These are phyloP conservation scores for Cladorrhinum samala DNA, from an alignment of 495 filamentous ascomycete genomes.

Conservation along the genomic window DNA sequence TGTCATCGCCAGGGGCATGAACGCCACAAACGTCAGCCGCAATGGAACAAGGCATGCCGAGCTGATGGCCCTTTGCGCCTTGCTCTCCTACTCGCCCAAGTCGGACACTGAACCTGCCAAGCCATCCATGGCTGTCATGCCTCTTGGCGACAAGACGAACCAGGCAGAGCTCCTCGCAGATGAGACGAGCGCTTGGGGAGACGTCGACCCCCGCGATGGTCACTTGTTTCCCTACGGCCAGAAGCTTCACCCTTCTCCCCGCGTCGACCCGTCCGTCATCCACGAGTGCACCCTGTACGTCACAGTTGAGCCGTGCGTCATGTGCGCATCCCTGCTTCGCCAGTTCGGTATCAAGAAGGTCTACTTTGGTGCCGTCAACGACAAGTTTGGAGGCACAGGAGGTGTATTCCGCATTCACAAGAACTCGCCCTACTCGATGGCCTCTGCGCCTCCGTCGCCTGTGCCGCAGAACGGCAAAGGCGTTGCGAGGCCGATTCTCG, in stretches of 20 bases:
- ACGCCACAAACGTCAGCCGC: constrained; percentile 83
- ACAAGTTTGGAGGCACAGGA: constrained; percentile 91
- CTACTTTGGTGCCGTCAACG: constrained; percentile 91
- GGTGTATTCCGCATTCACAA: constrained; percentile 82
- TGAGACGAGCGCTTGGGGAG: constrained; percentile 31
- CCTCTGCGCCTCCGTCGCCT: constrained; percentile 23
- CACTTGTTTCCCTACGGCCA: constrained; percentile 46
- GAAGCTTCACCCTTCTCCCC: constrained; percentile 40
- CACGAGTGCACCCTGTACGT: constrained; percentile 79
- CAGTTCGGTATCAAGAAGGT: constrained; percentile 78
- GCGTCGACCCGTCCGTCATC: constrained; percentile 50
- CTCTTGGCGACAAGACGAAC: constrained; percentile 19
- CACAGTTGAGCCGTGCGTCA: constrained; percentile 95
- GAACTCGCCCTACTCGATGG: constrained; percentile 46
- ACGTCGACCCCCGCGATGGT: constrained; percentile 38
- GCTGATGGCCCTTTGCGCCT: constrained; percentile 71
- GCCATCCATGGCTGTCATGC: neutral
- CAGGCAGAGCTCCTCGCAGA: neutral
- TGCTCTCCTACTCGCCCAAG: constrained; percentile 30
- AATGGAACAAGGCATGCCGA: constrained; percentile 93
- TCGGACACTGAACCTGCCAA: constrained; percentile 1
- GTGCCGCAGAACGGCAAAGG: constrained; percentile 25
- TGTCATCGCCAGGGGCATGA: constrained; percentile 84
- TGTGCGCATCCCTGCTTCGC: constrained; percentile 90
- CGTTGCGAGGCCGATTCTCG: constrained; percentile 21